Evolutionary conservation across 805 yeast genomes (phyloP).

Genomic region (Maudiozyma turicensis): DNA sequence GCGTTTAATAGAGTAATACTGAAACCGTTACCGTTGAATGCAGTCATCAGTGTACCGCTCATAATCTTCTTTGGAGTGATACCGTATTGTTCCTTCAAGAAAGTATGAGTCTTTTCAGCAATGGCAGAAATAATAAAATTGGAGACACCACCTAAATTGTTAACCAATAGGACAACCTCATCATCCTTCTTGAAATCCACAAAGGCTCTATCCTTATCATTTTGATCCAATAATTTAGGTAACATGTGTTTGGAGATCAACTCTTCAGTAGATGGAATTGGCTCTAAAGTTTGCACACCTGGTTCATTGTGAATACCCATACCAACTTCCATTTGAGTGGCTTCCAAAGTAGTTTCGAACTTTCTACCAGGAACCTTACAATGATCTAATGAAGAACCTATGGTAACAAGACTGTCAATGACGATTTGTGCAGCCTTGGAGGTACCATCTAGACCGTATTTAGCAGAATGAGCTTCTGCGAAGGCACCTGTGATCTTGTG

Average conservation of each 20-base stretch:
- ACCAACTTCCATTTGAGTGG: constrained; percentile 75
- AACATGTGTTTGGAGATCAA: constrained; percentile 49
- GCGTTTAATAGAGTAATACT: constrained; percentile 73
- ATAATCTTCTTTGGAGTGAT: constrained; percentile 59
- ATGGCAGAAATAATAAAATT: constrained; percentile 69
- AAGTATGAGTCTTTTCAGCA: constrained; percentile 45
- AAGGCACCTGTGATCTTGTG: constrained; percentile 82
- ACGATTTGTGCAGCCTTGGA: constrained; percentile 50
- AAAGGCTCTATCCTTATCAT: constrained; percentile 71
- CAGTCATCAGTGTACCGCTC: constrained; percentile 77
- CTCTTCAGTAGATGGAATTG: constrained; percentile 60
- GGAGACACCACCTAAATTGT: constrained; percentile 87
- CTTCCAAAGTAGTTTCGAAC: constrained; percentile 42
- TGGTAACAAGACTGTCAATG: constrained; percentile 62
- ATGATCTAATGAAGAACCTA: constrained; percentile 84
- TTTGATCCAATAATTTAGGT: constrained; percentile 47
- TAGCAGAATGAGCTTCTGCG: constrained; percentile 33
- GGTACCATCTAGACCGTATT: constrained; percentile 43
- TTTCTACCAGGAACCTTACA: constrained; percentile 82
- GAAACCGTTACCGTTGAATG: constrained; percentile 88
- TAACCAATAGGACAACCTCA: constrained; percentile 60
- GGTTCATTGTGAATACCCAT: constrained; percentile 96
- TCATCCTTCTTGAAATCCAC: constrained; percentile 59
- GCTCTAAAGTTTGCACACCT: constrained; percentile 48
- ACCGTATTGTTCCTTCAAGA: constrained; percentile 42